Evolutionary conservation across 2,329 filamentous ascomycete genomes (phyloP).

Genomic region (Penicillium sp.): DNA sequence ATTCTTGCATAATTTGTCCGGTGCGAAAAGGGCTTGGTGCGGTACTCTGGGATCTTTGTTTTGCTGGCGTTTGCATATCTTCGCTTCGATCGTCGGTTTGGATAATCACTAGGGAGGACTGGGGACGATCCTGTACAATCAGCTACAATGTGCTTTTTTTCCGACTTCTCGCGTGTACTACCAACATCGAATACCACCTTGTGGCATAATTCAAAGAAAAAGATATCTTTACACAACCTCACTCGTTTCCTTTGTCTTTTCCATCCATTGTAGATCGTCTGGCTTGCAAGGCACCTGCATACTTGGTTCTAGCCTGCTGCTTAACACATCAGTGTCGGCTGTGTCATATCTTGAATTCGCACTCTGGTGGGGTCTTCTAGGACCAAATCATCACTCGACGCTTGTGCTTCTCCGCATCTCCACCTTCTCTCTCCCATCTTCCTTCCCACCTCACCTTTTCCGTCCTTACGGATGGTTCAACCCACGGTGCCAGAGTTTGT

Average conservation of each 20-base stretch:
- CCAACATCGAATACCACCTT: conserved; percentile 14
- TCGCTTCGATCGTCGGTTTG: conserved; percentile 19
- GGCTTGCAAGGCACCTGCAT: not conserved
- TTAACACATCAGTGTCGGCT: no score
- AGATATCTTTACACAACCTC: not conserved
- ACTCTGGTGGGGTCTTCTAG: not conserved
- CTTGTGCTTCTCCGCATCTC: conserved; percentile 2
- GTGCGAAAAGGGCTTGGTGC: conserved; percentile 29
- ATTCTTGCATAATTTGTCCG: conserved; percentile 33
- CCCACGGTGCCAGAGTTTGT: no score
- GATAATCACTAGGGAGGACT: conserved; percentile 23
- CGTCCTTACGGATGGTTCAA: not conserved
- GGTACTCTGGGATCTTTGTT: conserved; percentile 31
- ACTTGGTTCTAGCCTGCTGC: not conserved
- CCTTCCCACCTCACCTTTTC: not conserved
- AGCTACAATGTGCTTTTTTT: conserved; percentile 26
- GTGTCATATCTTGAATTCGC: not conserved
- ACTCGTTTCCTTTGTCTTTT: not conserved
- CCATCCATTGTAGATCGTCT: conserved; percentile 1
- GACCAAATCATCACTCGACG: conserved; percentile 3
- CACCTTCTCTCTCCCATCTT: not conserved
- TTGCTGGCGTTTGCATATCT: conserved; percentile 31
- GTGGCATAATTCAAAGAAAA: conserved; percentile 26
- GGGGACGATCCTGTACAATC: conserved; percentile 29
- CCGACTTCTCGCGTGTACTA: conserved; percentile 25